These are phyloP conservation scores for Histomonas meleagridis DNA, from an alignment of 208 protist species.

Conservation along the genomic window DNA sequence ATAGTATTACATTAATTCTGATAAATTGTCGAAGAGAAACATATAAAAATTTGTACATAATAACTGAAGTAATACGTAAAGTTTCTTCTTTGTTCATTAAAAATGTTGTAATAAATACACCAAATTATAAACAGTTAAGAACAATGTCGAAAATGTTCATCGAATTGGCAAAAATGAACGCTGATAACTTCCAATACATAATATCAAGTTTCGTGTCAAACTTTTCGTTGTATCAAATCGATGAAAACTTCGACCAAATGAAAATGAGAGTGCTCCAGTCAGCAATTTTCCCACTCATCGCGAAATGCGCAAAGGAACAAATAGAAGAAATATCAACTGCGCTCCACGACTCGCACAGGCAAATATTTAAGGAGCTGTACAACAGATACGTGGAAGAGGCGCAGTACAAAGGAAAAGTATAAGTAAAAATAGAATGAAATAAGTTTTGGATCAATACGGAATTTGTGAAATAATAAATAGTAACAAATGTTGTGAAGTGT, in stretches of 20 bases:
- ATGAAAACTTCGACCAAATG: neutral
- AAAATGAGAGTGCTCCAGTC: neutral
- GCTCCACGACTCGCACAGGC: neutral
- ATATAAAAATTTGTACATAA: neutral
- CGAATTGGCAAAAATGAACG: neutral
- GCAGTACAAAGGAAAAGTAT: conserved; percentile 23
- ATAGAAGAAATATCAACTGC: neutral
- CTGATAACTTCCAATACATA: neutral
- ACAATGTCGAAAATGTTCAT: neutral
- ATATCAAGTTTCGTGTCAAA: neutral
- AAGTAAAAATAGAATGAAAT: neutral
- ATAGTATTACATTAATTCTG: neutral
- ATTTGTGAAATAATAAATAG: too few species aligned
- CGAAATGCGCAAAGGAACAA: neutral
- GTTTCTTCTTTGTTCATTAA: neutral
- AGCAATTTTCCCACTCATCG: neutral
- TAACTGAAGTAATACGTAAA: neutral
- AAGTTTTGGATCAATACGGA: too few species aligned
- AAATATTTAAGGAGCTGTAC: neutral
- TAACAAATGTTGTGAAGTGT: too few species aligned
- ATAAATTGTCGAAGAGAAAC: neutral
- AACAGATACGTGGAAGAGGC: neutral
- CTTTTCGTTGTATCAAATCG: neutral
- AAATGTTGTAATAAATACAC: neutral
- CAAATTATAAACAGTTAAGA: neutral